phyloP scores from a whole-genome alignment of 1,284 basidiomycete genomes.

The Austroboletus novae-zelandiae region DNA sequence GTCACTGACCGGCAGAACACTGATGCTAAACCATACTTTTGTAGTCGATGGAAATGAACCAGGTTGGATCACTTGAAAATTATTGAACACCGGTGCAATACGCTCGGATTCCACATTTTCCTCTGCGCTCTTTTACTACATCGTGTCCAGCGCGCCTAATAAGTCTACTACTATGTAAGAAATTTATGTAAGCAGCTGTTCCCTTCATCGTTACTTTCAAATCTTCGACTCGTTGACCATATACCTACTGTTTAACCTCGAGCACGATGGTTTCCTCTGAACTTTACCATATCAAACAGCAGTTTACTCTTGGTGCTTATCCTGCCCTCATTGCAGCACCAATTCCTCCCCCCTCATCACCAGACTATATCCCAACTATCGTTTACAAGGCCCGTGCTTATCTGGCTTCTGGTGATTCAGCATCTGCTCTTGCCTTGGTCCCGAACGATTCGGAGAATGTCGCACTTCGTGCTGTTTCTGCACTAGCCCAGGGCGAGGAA shows the following conservation, averaged over 20 bases:
- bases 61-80: too few relatives aligned
- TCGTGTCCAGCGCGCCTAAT: too few relatives aligned
- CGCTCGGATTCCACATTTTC: too few relatives aligned
- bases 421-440: conserved; percentile 52
- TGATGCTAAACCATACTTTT: too few relatives aligned
- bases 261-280: conserved; percentile 73
- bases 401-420: conserved; percentile 70
- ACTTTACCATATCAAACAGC: conserved; percentile 81
- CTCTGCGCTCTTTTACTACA: too few relatives aligned
- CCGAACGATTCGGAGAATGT: conserved; percentile 62
- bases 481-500: conserved; percentile 66
- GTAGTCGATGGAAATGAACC: too few relatives aligned
- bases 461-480: conserved; percentile 66
- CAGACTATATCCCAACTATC: conserved; percentile 62
- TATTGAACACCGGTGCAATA: too few relatives aligned
- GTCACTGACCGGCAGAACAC: too few relatives aligned
- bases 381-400: conserved; percentile 84
- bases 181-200: too few relatives aligned
- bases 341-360: conserved; percentile 58
- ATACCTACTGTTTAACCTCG: not conserved
- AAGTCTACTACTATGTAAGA: too few relatives aligned
- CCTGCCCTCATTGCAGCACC: conserved; percentile 52
- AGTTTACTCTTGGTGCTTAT: conserved; percentile 80
- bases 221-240: too few relatives aligned
- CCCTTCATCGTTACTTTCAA: too few relatives aligned